Evolutionary conservation across 169 alveolate genomes (phyloP).

Genomic region (Eimeria sp.): DNA sequence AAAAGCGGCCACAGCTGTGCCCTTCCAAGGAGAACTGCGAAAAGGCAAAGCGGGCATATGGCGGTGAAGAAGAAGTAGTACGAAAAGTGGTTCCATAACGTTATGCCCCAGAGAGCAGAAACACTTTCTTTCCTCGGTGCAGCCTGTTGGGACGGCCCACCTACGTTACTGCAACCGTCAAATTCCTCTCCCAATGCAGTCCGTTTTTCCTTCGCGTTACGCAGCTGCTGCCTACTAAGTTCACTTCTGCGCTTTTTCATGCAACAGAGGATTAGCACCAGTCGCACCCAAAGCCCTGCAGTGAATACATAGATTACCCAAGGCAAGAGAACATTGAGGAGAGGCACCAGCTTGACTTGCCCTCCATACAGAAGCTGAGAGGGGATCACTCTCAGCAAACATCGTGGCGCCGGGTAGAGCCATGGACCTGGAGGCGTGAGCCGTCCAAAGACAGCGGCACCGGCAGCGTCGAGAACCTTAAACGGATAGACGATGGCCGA

Average conservation of each 20-base stretch:
- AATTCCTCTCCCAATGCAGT: background rate
- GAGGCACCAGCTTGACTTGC: conserved; percentile 33
- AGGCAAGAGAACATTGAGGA: conserved; percentile 33
- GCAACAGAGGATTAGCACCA: conserved; percentile 13
- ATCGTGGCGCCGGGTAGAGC: conserved; percentile 43
- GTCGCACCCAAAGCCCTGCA: conserved; percentile 64
- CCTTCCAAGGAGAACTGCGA: conserved; percentile 48
- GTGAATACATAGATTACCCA: conserved; percentile 38
- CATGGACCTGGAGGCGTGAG: background rate
- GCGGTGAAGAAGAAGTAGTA: conserved; percentile 35
- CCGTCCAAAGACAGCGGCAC: background rate
- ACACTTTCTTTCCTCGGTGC: background rate
- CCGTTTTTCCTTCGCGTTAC: background rate
- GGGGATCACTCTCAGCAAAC: conserved; percentile 5
- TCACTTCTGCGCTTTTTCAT: conserved; percentile 55
- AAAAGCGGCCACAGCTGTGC: conserved; percentile 38
- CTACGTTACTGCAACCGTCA: background rate
- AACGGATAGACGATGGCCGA: conserved; percentile 10
- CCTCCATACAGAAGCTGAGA: conserved; percentile 35
- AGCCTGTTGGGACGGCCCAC: background rate
- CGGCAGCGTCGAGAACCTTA: conserved; percentile 17
- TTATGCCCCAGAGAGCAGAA: conserved; percentile 38
- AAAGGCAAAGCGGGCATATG: conserved; percentile 43
- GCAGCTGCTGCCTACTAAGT: conserved; percentile 22
- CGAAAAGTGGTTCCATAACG: conserved; percentile 26